phyloP scores from a whole-genome alignment of 805 yeast species.

The Maudiozyma turicensis region DNA sequence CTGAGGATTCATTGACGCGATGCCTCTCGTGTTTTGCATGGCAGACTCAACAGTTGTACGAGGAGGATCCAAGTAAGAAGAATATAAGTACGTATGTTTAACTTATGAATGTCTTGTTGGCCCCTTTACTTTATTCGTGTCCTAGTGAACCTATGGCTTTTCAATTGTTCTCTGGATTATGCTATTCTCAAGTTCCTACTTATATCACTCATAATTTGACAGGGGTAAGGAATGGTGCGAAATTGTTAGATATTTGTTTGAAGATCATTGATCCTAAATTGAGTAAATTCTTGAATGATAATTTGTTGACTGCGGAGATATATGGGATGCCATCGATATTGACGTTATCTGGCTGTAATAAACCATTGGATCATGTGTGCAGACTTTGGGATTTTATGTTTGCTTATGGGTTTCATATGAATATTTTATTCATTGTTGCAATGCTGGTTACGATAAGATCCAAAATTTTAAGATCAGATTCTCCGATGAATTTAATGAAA shows the following conservation, averaged over 20 bases:
- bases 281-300: constrained; percentile 35
- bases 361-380: constrained; percentile 66
- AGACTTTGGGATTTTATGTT: constrained; percentile 83
- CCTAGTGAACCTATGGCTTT: constrained; percentile 83
- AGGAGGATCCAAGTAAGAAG: constrained; percentile 1
- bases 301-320: constrained; percentile 64
- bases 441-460: constrained; percentile 61
- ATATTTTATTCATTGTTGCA: constrained; percentile 74
- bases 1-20: constrained; percentile 60
- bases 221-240: constrained; percentile 71
- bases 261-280: constrained; percentile 66
- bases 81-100: constrained; percentile 54
- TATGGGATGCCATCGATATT: constrained; percentile 79
- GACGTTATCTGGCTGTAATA: constrained; percentile 82
- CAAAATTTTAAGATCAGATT: constrained; percentile 41
- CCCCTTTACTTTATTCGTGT: constrained; percentile 69
- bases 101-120: constrained; percentile 80
- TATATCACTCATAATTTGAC: constrained; percentile 67
- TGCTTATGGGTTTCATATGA: constrained; percentile 86
- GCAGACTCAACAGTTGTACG: constrained; percentile 21
- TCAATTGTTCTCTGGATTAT: constrained; percentile 52
- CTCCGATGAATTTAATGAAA: constrained; percentile 66
- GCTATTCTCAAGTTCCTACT: constrained; percentile 60
- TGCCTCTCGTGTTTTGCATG: constrained; percentile 66
- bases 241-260: constrained; percentile 64